Base-by-base conservation (phyloP, 768 basidiomycete species). In the Rhodosporidiobolus sp. region DNA sequence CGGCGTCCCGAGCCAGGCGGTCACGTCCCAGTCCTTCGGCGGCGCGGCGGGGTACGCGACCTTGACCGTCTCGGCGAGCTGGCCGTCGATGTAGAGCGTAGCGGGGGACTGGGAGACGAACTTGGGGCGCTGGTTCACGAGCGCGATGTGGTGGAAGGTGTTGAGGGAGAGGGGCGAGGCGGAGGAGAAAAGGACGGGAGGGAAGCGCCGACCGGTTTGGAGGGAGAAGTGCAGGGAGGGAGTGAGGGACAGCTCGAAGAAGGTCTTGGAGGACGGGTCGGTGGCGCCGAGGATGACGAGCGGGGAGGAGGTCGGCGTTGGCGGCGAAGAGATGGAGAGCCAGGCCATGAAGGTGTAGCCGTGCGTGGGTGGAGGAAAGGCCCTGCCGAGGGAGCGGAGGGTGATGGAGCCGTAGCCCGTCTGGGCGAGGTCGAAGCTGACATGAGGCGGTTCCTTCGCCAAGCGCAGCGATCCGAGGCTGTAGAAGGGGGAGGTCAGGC, bases 271-370 rank as follows among this genome's bases (percentile, higher is more conserved):
- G 34, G 65, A 58, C 2, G 65, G 56, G 57, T 66, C 65, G 48
- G 56, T 57, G 34, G 56, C 57, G 48, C 65, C 65, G 34, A 66
- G 38, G 56, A 66, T 35, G 56, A 59, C 32, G 34, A 66, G 65
- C 4, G 48, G 56, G 22, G 57, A 49, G 35, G 49, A 49, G 7
- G 32, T 52, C 34, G 24, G 20, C 7, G 63, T 52, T 0, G 65
- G 65, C 8, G 46, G 48, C 19, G n/a, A 1, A 9, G n/a, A 48
- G 65, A 66, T 38, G 30, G 7, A 35, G 49, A 66, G 35, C 65
- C 65, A 66, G 65, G 54, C 65, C 56, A 66, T 24, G 65, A 43
- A 58, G 56, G 65, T 50, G 49, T 58, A 66, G 56, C 65, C 65
- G 65, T 66, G 65, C 9, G 65, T 66, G 7, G 57, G 12, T 0